Evolutionary conservation across 2,329 filamentous ascomycete genomes (phyloP).

Genomic region (Claviceps humidiphila): DNA sequence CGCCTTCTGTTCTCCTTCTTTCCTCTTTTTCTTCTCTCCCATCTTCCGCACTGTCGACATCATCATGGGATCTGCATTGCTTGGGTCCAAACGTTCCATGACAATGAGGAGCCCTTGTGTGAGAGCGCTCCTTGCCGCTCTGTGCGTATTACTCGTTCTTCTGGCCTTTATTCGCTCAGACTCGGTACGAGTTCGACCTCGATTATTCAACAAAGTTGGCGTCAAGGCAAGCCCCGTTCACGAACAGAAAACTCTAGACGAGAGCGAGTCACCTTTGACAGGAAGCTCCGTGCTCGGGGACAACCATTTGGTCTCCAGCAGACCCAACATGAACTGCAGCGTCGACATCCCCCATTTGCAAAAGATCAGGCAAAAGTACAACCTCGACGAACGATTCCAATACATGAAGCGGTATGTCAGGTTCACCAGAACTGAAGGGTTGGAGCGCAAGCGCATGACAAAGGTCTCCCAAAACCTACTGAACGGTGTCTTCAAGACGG

Average conservation of each 20-base stretch:
- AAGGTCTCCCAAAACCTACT: slow-evolving; percentile 34
- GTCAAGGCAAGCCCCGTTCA: slow-evolving; percentile 14
- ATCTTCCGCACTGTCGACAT: not conserved
- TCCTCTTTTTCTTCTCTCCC: not conserved
- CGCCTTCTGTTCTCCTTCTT: not conserved
- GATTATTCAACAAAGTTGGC: slow-evolving; percentile 24
- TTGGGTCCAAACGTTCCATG: slow-evolving; percentile 26
- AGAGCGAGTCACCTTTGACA: slow-evolving; percentile 9
- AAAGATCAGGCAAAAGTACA: slow-evolving; percentile 31
- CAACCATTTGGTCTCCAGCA: slow-evolving; percentile 8
- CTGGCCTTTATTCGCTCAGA: slow-evolving; percentile 28
- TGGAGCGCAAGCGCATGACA: slow-evolving; percentile 38
- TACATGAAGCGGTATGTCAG: slow-evolving; percentile 43
- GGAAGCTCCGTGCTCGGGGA: slow-evolving; percentile 7
- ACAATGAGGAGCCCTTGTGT: slow-evolving; percentile 36
- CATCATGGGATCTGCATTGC: slow-evolving; percentile 24
- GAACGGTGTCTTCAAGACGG: slow-evolving; percentile 31
- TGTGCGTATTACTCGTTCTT: slow-evolving; percentile 29
- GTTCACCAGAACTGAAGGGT: slow-evolving; percentile 32
- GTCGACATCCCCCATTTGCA: slow-evolving; percentile 33
- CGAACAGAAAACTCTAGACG: slow-evolving; percentile 19
- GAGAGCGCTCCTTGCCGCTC: slow-evolving; percentile 30
- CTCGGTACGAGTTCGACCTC: slow-evolving; percentile 25
- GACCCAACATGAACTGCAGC: slow-evolving; percentile 33
- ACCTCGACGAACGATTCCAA: slow-evolving; percentile 36